Base-by-base conservation (phyloP, 371 early-diverging fungal genomes). In the Funneliformis caledonium region DNA sequence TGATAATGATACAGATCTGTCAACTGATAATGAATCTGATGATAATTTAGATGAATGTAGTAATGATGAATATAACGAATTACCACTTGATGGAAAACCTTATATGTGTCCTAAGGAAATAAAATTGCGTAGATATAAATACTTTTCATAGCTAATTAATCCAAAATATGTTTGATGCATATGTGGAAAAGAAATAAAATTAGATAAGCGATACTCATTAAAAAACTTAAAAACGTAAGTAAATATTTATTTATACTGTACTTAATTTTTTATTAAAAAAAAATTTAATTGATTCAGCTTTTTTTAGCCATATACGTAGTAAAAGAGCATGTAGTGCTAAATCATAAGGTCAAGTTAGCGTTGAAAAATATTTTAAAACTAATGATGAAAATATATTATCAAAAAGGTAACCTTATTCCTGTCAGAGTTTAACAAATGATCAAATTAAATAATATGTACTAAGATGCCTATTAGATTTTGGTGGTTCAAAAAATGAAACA, bases 101-200 rank as follows among this genome's bases (percentile, higher is more conserved):
- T 19, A 33, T 22, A 64, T 64, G 11, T 31, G 31, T 64, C 4
- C 33, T 64, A 22, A 64, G 33, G 11, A 64, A 64, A 64, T 10
- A 19, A 22, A 64, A 64, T 64, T 64, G 26, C 64, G 64, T 0
- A 2, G 10, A 64, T 11, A 64, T 64, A 64, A 64, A 64, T 64
- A 64, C 26, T 64, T 64, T 64, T 64, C 14, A 64, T 12, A 19
- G 26, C 26, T 64, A 64, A 64, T 64, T 64, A 64, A 64, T 64
- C 31, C 31, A 64, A 64, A 64, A 33, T 26, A 11, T 64, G 19
- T 64, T 31, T 11, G 31, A 33, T 64, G 64, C 33, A 31, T 64
- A 31, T 64, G 64, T 64, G 64, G 0, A 64, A 64, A 64, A 64
- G 26, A 62, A 14, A 14, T 62, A 31, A 64, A 64, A 31, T 64